Evolutionary conservation across 2,329 filamentous ascomycete genomes (phyloP).

Genomic region (Microsporum ferrugineum): DNA sequence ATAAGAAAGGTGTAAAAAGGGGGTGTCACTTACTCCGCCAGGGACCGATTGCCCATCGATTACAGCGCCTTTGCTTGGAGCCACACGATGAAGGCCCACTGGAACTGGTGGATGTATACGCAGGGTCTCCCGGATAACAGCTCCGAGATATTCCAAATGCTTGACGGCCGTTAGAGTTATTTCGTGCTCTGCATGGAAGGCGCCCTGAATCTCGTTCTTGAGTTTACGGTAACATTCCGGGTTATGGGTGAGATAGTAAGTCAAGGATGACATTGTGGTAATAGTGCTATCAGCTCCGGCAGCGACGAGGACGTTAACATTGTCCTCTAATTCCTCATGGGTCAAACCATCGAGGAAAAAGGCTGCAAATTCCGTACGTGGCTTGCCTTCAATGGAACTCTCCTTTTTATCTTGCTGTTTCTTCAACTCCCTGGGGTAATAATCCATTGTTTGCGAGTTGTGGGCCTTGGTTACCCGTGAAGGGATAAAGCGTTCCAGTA

Average conservation of each 20-base stretch:
- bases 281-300: conserved; percentile 72
- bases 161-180: conserved; percentile 43
- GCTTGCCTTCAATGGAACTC: conserved; percentile 43
- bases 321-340: conserved; percentile 63
- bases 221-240: conserved; percentile 27
- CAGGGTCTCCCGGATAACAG: conserved; percentile 66
- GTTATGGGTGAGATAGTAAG: conserved; percentile 62
- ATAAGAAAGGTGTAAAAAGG: neutral
- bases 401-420: neutral
- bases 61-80: conserved; percentile 35
- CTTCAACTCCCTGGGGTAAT: neutral
- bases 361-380: conserved; percentile 47
- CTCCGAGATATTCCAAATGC: conserved; percentile 62
- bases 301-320: conserved; percentile 45
- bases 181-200: conserved; percentile 51
- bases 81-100: conserved; percentile 60
- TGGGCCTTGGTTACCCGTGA: neutral
- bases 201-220: conserved; percentile 33
- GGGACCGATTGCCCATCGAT: neutral
- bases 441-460: neutral
- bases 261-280: conserved; percentile 58
- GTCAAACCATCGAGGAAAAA: conserved; percentile 49
- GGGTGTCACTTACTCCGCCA: neutral
- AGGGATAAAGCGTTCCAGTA: neutral
- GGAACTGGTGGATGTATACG: conserved; percentile 64